phyloP scores from a whole-genome alignment of 805 yeast genomes.

The Blastobotrys terrestris region DNA sequence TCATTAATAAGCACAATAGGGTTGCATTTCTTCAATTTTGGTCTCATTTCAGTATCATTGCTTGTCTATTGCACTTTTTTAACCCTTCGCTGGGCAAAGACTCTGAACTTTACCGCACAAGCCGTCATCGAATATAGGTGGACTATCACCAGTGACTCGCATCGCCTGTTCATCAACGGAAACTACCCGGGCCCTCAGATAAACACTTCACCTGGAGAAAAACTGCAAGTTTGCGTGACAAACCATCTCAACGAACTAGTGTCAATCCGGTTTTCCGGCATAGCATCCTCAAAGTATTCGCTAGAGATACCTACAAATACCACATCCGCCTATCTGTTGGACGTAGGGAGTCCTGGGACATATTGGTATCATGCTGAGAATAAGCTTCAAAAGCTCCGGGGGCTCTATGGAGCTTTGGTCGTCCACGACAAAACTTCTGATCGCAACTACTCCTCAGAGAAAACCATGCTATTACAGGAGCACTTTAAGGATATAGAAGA shows the following conservation, averaged over 20 bases:
- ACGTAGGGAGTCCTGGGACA: constrained; percentile 38
- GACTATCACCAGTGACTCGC: no score
- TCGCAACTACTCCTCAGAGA: background rate
- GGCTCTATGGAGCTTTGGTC: constrained; percentile 43
- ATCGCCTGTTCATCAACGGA: constrained; percentile 39
- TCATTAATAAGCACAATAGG: no score
- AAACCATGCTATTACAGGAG: constrained; percentile 35
- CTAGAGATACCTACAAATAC: constrained; percentile 43
- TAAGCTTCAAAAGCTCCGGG: constrained; percentile 42
- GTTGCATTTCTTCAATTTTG: no score
- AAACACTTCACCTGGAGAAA: constrained; percentile 34
- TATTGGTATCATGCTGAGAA: constrained; percentile 53
- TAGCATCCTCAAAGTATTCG: constrained; percentile 42
- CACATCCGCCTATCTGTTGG: constrained; percentile 38
- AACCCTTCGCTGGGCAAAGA: no score
- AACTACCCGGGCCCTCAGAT: constrained; percentile 45
- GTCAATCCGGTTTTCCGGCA: constrained; percentile 49
- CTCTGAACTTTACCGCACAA: no score
- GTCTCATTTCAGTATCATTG: no score
- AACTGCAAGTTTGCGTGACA: constrained; percentile 31
- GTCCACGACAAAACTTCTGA: constrained; percentile 33
- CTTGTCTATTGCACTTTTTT: no score
- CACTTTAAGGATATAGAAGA: constrained; percentile 37
- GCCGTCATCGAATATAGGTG: no score
- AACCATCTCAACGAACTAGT: constrained; percentile 37